Evolutionary conservation across 1,284 basidiomycete genomes (phyloP), one percentile per base, ranked within the genome.

Genomic region (Moesziomyces parantarcticus): DNA sequence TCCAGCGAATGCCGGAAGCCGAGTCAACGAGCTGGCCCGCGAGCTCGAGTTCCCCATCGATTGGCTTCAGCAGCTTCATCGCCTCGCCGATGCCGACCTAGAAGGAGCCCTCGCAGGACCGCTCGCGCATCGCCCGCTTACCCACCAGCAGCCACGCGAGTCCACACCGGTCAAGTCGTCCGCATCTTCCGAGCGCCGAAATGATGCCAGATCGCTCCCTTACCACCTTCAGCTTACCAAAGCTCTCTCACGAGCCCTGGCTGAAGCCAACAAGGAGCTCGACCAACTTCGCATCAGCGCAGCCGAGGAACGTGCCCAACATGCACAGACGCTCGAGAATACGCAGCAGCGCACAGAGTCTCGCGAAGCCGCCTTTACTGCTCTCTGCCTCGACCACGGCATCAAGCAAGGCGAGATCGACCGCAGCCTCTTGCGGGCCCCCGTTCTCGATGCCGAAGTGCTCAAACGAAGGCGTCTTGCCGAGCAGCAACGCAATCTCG

Each of bases 401-500:
- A 76, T 76, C 61, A 71, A 74, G 58, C 58, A 63, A 55, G 75
- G 75, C 22, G 66, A 76, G 34, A 74, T 76, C 47, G 50, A 65
- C n/a, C 70, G 75, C 22, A 66, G 66, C 36, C 54, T 76, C 1
- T 43, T 76, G 18, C 53, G 75, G 21, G 75, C 75, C 1, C 72
- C 72, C 41, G 55, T 71, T 3, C 63, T 75, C 18, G 72, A 75
- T 22, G 72, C 72, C n/a, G 57, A 71, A 26, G 56, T 59, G 51
- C 56, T 67, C 52, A 66, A 75, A 43, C 55, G 59, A 25, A 72
- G 66, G 36, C 62, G 57, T 39, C 51, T 72, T 20, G 69, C 69
- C 23, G 59, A 72, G 26, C 63, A 72, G 46, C 69, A 59, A 16
- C 63, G 66, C n/a, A 58, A 39, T 11, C 46, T 61, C 16, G 68